A percentile compares a stretch with the other conserved stretches of the same genome.
Evolutionary conservation across 202 grass and related monocot genomes (phyloP).

Genomic region (Musa balbisiana): DNA sequence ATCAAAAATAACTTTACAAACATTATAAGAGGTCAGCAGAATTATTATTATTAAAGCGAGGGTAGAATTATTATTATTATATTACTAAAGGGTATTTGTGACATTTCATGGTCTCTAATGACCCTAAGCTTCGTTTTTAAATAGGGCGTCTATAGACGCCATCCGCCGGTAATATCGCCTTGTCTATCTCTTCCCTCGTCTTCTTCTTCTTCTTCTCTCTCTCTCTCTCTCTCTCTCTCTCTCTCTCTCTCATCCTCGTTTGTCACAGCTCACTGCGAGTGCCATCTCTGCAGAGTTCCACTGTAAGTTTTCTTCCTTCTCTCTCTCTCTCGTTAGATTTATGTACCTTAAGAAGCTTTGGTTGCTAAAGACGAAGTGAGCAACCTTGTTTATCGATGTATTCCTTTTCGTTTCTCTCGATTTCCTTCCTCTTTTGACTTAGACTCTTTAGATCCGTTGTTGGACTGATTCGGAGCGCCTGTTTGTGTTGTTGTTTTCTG

Average conservation of each 20-base stretch:
- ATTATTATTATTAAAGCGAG: too few species aligned
- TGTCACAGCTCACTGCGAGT: neutral
- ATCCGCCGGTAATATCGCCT: too few species aligned
- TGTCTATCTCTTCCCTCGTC: too few species aligned
- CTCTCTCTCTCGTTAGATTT: neutral
- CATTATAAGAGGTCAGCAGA: too few species aligned
- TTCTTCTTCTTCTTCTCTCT: too few species aligned
- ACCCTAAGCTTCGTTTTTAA: too few species aligned
- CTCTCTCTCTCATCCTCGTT: neutral
- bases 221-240: neutral
- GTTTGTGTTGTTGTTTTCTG: neutral
- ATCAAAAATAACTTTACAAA: too few species aligned
- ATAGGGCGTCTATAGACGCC: too few species aligned
- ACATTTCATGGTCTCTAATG: too few species aligned
- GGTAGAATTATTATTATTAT: too few species aligned
- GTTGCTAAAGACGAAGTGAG: neutral
- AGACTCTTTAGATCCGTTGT: neutral
- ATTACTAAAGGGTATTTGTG: too few species aligned
- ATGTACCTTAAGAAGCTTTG: neutral
- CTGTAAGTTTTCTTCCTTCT: neutral
- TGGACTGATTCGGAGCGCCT: neutral
- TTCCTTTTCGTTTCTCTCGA: neutral
- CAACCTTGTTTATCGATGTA: neutral
- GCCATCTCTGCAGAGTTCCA: neutral
- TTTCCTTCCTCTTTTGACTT: neutral